Evolutionary conservation across 2,329 filamentous ascomycete species (phyloP).

Genomic region (Exophiala xenobiotica): DNA sequence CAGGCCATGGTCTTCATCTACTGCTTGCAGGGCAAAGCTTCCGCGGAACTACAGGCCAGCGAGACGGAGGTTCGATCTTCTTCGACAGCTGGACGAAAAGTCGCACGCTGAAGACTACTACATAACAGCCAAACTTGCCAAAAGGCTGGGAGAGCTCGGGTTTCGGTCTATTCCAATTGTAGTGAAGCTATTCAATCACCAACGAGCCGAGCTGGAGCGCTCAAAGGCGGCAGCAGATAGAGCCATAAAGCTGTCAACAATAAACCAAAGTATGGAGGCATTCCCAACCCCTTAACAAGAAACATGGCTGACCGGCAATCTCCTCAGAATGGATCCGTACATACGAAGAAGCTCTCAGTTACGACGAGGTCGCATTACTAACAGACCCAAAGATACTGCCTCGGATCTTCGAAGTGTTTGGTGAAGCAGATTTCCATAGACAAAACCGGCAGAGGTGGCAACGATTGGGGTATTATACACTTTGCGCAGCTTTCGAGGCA

Average conservation of each 20-base stretch:
- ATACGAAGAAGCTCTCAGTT: conserved; percentile 8
- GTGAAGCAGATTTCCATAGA: conserved; percentile 11
- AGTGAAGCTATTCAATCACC: conserved; percentile 6
- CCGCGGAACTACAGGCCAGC: conserved; percentile 7
- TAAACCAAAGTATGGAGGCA: too few relatives aligned
- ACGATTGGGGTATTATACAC: conserved; percentile 8
- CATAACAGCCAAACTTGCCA: conserved; percentile 12
- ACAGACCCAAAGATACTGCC: conserved; percentile 12
- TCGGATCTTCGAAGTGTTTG: conserved; percentile 16
- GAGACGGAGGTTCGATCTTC: background rate
- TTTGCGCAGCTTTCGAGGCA: conserved; percentile 12
- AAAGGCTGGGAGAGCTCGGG: conserved; percentile 7
- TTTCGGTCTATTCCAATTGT: conserved; percentile 11
- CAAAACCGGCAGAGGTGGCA: conserved; percentile 12
- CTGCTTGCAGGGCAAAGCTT: background rate
- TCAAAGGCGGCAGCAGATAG: too few relatives aligned
- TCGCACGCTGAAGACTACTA: conserved; percentile 4
- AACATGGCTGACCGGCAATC: too few relatives aligned
- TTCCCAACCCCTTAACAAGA: too few relatives aligned
- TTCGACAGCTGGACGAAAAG: background rate
- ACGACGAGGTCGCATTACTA: conserved; percentile 6
- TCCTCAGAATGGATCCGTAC: conserved; percentile 12
- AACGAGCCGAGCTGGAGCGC: conserved; percentile 4
- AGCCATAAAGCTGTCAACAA: too few relatives aligned
- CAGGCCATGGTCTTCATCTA: background rate